Conservation (phyloP, 345 rosid species). For the Moricandia moricandioides region DNA sequence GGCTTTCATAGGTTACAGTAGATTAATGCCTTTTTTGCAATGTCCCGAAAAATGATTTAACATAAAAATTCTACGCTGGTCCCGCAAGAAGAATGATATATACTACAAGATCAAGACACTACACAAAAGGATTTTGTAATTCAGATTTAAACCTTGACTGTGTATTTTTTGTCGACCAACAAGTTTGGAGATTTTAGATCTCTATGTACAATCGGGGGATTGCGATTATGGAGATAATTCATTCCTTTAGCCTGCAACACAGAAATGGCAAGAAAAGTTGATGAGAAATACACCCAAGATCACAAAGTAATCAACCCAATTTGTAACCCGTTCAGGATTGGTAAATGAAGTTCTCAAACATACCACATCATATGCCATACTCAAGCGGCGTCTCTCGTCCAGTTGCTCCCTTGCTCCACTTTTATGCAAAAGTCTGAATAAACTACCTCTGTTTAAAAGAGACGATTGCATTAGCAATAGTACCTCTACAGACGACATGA, state of each 20-base stretch:
- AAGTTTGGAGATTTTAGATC: constrained; percentile 98
- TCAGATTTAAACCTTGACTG: constrained; percentile 58
- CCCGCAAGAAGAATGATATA: neutral
- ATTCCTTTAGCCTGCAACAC: constrained; percentile 89
- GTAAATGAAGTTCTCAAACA: constrained; percentile 28
- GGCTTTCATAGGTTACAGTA: neutral
- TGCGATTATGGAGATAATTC: constrained; percentile 96
- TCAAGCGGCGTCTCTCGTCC: constrained; percentile 92
- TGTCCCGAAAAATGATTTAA: neutral
- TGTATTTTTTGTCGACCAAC: constrained; percentile 93
- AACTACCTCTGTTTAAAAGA: constrained; percentile 77
- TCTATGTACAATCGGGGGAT: constrained; percentile 96
- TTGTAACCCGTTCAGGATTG: neutral
- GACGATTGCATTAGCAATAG: constrained; percentile 27
- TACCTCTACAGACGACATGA: neutral
- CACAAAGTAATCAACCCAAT: constrained; percentile 1
- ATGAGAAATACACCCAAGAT: constrained; percentile 8
- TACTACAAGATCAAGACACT: neutral
- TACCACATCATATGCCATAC: constrained; percentile 99
- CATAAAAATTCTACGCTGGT: neutral
- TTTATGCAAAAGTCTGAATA: constrained; percentile 88
- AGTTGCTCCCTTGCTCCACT: constrained; percentile 74
- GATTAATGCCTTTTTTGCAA: neutral
- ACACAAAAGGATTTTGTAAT: neutral
- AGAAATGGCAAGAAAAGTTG: neutral